phyloP scores from a whole-genome alignment of 1,139 yeast genomes.

The Pichia sp. region DNA sequence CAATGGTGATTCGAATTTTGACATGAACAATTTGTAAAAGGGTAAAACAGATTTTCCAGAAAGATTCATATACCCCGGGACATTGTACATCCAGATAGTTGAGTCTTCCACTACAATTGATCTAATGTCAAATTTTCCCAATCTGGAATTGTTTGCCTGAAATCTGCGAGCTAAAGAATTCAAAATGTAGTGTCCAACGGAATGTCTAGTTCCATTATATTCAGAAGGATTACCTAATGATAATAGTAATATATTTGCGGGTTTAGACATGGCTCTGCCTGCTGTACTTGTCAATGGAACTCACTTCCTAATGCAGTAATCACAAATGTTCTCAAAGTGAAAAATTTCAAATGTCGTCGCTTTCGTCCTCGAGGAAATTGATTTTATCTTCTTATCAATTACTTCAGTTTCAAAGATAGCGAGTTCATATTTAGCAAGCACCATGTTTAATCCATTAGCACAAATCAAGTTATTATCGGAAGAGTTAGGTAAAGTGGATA shows the following conservation, averaged over 20 bases:
- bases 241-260: slow-evolving; percentile 4
- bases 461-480: slow-evolving; percentile 12
- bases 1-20: slow-evolving; percentile 11
- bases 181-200: slow-evolving; percentile 56
- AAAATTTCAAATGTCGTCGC: too few species aligned
- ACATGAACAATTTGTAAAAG: slow-evolving; percentile 34
- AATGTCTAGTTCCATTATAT: slow-evolving; percentile 62
- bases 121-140: slow-evolving; percentile 2
- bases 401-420: too few species aligned
- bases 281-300: too few species aligned
- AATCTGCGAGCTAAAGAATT: slow-evolving; percentile 1
- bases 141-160: background rate
- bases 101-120: background rate
- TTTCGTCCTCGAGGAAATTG: too few species aligned
- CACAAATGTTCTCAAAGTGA: too few species aligned
- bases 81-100: slow-evolving; percentile 34
- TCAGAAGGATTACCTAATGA: slow-evolving; percentile 74
- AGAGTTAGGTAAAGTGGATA: slow-evolving; percentile 4
- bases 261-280: background rate
- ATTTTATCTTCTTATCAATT: too few species aligned
- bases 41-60: slow-evolving; percentile 48
- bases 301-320: too few species aligned
- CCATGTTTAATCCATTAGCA: slow-evolving; percentile 14
- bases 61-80: slow-evolving; percentile 57
- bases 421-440: background rate